Evolutionary conservation across 2,329 filamentous ascomycete species (phyloP), one percentile per base, ranked within the genome.

Genomic region (Penicillium sp.): DNA sequence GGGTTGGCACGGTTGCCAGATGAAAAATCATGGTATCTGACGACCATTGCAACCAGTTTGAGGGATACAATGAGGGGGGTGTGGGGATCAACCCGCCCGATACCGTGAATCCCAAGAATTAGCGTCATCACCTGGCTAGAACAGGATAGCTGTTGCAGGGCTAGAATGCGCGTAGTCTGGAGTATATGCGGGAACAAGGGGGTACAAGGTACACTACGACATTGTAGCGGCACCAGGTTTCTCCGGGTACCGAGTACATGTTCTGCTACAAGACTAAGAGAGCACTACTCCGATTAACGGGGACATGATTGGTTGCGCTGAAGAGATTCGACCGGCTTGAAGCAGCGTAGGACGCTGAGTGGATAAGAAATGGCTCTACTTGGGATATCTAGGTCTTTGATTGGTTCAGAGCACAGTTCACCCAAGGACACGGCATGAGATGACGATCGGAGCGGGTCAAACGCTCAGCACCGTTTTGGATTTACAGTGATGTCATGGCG

Each of bases 81-180:
- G 58, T 49, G 52, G 46, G 65, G 66, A 60, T 71, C 71, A 70
- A 72, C 68, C 56, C 52, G 44, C 53, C 56, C 61, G 60, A 66
- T 66, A 68, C 64, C 67, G 68, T 70, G 61, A 69, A 39, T 73
- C 64, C 71, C 71, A 73, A 68, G 67, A 71, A 75, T 75, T 74
- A 67, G 74, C 73, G 72, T 75, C 66, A 68, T 70, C 57, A 60
- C 63, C 63, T 63, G 54, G 60, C 57, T 27, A 52, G 33, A 61
- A 59, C 48, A 57, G 59, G 52, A 58, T 59, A 52, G 55, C 42
- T 49, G 45, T 55, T 44, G 39, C 50, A 52, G 58, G 45, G 33
- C 49, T 47, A 29, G 43, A 52, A 42, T 42, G 19, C 37, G 43
- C 47, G 21, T 22, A 51, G 58, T 47, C 39, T 45, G 35, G 44